Evolutionary conservation across 1,284 basidiomycete genomes (phyloP).

Genomic region (Marasmius sp.): DNA sequence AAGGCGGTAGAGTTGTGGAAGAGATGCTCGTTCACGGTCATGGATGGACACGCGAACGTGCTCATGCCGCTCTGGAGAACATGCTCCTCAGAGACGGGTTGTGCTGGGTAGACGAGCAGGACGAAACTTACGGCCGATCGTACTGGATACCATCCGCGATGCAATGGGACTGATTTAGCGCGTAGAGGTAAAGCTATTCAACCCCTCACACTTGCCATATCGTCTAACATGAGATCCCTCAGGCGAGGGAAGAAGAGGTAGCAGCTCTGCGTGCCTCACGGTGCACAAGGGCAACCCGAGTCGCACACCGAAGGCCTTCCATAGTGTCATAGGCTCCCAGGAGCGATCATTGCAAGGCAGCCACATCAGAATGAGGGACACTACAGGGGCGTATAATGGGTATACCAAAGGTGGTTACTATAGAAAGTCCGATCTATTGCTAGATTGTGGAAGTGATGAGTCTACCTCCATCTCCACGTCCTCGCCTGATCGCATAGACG

Average conservation of each 20-base stretch:
- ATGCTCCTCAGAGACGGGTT: slow-evolving; percentile 89
- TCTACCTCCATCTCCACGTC: background rate
- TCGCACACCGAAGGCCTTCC: too few species aligned
- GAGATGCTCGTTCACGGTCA: slow-evolving; percentile 53
- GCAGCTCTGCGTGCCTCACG: too few species aligned
- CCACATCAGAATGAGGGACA: too few species aligned
- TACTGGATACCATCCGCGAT: slow-evolving; percentile 87
- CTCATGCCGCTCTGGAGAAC: slow-evolving; percentile 80
- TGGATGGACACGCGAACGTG: slow-evolving; percentile 81
- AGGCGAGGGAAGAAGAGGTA: too few species aligned
- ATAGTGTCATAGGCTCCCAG: too few species aligned
- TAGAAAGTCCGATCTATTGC: slow-evolving; percentile 1
- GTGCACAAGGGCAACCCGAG: too few species aligned
- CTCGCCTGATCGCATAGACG: background rate
- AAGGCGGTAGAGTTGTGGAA: slow-evolving; percentile 66
- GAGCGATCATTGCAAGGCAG: too few species aligned
- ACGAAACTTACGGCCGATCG: slow-evolving; percentile 56
- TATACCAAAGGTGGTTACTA: background rate
- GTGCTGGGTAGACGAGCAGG: slow-evolving; percentile 93
- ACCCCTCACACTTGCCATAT: background rate
- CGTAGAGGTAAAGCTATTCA: too few species aligned
- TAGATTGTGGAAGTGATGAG: slow-evolving; percentile 6
- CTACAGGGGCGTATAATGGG: background rate
- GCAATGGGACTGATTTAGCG: slow-evolving; percentile 56
- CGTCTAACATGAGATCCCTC: too few species aligned